These are phyloP conservation scores for Aspergillus udagawae DNA, from an alignment of 2,329 filamentous ascomycete genomes.

Conservation along the genomic window DNA sequence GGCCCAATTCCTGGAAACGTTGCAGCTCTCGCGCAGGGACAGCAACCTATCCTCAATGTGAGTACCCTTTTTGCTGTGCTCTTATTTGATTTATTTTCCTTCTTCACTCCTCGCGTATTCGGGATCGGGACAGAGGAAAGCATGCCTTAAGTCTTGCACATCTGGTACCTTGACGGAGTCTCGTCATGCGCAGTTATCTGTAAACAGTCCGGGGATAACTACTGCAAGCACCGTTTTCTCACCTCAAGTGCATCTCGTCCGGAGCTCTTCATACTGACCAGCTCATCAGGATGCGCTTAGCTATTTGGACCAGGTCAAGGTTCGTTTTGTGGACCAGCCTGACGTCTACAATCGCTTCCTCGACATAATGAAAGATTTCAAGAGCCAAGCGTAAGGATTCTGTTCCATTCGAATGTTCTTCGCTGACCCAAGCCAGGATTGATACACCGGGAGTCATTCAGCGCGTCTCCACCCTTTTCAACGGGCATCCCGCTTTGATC, in stretches of 20 bases:
- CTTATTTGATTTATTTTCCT: not conserved
- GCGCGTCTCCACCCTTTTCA: conserved; percentile 90
- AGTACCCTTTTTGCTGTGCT: conserved; percentile 26
- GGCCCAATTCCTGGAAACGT: conserved; percentile 48
- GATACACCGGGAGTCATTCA: conserved; percentile 98
- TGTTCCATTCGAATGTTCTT: conserved; percentile 1
- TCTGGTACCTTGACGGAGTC: too few species aligned
- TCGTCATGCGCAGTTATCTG: too few species aligned
- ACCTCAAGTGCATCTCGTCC: not conserved
- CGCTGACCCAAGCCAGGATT: conserved; percentile 53
- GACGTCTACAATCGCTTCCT: conserved; percentile 96
- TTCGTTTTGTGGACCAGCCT: conserved; percentile 93
- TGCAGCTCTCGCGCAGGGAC: conserved; percentile 65
- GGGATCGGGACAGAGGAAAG: too few species aligned
- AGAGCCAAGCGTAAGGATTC: conserved; percentile 78
- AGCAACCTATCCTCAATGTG: conserved; percentile 75
- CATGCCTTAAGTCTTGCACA: too few species aligned
- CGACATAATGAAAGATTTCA: conserved; percentile 99
- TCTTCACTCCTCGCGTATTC: too few species aligned
- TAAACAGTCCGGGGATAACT: too few species aligned
- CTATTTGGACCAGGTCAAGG: conserved; percentile 97
- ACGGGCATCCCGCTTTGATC: conserved; percentile 89
- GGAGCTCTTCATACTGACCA: not conserved
- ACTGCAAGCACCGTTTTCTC: conserved; percentile 1
- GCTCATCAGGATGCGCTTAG: conserved; percentile 69